These are phyloP conservation scores for Biscogniauxia sp. DNA, from an alignment of 2,329 filamentous ascomycete genomes.

Conservation along the genomic window DNA sequence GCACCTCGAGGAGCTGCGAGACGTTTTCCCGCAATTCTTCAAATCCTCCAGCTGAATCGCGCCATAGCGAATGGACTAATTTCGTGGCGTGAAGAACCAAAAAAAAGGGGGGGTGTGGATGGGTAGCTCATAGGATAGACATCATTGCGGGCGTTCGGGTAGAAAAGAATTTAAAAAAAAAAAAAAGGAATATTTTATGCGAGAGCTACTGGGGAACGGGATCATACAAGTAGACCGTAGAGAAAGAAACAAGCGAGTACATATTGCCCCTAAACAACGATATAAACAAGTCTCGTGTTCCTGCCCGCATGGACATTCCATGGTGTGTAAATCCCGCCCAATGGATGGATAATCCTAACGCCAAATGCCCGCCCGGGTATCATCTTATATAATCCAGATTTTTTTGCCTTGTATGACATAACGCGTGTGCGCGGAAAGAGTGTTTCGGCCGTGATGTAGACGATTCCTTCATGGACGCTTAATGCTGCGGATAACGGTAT, in stretches of 20 bases:
- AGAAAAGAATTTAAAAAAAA: slow-evolving; percentile 2
- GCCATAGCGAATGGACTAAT: not conserved
- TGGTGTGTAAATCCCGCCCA: not conserved
- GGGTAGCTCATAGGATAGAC: too few relatives aligned
- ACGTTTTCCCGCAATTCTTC: slow-evolving; percentile 82
- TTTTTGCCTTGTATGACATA: too few relatives aligned
- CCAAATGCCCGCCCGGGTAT: slow-evolving; percentile 25
- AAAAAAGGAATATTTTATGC: not conserved
- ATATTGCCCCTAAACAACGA: not conserved
- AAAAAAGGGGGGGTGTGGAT: not conserved
- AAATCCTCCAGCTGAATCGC: slow-evolving; percentile 44
- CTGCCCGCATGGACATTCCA: not conserved
- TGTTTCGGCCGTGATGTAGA: slow-evolving; percentile 4
- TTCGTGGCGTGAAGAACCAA: not conserved
- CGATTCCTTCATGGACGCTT: slow-evolving; percentile 29
- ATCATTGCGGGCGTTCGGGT: not conserved
- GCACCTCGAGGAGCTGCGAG: slow-evolving; percentile 71
- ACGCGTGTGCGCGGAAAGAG: not conserved
- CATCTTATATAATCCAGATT: slow-evolving; percentile 14
- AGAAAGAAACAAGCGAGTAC: not conserved
- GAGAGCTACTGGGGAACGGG: slow-evolving; percentile 1
- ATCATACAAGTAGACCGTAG: not conserved
- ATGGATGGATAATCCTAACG: slow-evolving; percentile 10
- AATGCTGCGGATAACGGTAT: slow-evolving; percentile 59
- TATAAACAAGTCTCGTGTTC: not conserved